Conservation (phyloP, 208 protist genomes). For the Acanthamoeba royreba region DNA sequence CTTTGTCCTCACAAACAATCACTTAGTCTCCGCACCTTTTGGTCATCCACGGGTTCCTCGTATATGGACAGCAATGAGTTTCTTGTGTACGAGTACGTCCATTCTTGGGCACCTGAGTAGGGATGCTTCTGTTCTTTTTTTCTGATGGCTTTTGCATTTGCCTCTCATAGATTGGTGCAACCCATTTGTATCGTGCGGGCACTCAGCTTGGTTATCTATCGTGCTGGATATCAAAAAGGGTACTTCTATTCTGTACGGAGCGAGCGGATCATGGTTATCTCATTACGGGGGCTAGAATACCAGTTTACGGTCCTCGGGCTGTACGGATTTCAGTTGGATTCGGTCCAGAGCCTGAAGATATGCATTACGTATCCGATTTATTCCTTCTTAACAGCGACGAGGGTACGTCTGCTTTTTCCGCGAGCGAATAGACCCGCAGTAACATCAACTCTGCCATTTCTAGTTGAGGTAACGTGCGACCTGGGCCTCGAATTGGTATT, state of each 20-base stretch:
- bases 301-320: background rate
- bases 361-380: background rate
- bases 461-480: too few species aligned
- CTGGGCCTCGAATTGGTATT: too few species aligned
- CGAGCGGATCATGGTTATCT: background rate
- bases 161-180: background rate
- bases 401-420: background rate
- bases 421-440: too few species aligned
- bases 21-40: background rate
- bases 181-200: background rate
- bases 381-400: background rate
- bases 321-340: background rate
- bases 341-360: background rate
- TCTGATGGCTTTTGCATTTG: background rate
- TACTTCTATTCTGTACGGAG: background rate
- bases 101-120: background rate
- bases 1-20: background rate
- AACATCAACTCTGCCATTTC: too few species aligned
- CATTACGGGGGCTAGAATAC: background rate
- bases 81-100: background rate
- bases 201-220: background rate
- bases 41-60: background rate
- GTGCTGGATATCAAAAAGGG: constrained; percentile 3
- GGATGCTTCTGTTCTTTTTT: background rate
- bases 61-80: background rate